A percentile compares a stretch with the other conserved stretches of the same genome.
phyloP scores from a whole-genome alignment of 2,329 filamentous ascomycete genomes.

The Talaromyces marneffei region DNA sequence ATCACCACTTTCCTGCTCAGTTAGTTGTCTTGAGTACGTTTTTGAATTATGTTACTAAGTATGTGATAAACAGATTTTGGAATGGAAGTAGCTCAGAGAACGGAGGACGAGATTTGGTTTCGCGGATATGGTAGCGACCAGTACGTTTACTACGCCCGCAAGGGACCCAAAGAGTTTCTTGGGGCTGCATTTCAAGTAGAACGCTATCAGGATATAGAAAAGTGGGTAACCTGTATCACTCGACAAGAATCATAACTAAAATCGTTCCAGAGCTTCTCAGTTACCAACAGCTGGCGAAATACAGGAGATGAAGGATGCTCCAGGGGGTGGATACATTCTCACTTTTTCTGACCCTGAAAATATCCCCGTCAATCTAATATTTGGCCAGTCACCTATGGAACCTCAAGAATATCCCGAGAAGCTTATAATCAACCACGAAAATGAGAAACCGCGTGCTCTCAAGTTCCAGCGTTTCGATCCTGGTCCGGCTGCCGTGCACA shows the following conservation, averaged over 20 bases:
- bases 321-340: constrained; percentile 36
- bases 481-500: constrained; percentile 29
- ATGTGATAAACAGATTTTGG: constrained; percentile 19
- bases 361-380: constrained; percentile 37
- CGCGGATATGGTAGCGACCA: constrained; percentile 19
- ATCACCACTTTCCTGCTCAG: constrained; percentile 31
- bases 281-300: background rate
- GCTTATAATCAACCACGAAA: constrained; percentile 24
- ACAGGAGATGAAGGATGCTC: constrained; percentile 23
- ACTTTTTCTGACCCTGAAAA: constrained; percentile 38
- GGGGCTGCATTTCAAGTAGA: constrained; percentile 43
- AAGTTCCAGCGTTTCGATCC: constrained; percentile 27
- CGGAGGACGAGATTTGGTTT: constrained; percentile 19
- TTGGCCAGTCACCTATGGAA: constrained; percentile 29
- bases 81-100: constrained; percentile 35
- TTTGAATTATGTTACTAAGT: too few relatives aligned
- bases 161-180: constrained; percentile 38
- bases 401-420: constrained; percentile 18
- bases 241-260: background rate
- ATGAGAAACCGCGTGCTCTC: constrained; percentile 24
- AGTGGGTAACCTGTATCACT: constrained; percentile 21
- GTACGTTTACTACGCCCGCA: constrained; percentile 22
- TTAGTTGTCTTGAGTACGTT: background rate
- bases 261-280: background rate
- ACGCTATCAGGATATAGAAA: constrained; percentile 38